Evolutionary conservation across 148 eudicot species (phyloP).

Genomic region (Simmondsia chinensis): DNA sequence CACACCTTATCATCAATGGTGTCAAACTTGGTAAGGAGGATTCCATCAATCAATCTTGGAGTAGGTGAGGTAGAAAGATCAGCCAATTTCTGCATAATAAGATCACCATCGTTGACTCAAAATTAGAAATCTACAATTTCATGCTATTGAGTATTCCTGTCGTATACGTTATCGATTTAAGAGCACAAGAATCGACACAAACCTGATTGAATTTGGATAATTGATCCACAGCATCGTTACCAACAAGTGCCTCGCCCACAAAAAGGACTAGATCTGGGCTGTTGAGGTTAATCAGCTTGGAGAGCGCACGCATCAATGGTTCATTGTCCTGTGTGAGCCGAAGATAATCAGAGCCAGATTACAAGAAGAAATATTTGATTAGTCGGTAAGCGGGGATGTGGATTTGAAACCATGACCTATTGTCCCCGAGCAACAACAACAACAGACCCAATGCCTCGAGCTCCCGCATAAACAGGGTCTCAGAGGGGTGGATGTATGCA

Average conservation of each 20-base stretch:
- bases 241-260: slow-evolving; percentile 98
- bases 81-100: slow-evolving; percentile 64
- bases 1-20: slow-evolving; percentile 92
- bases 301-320: slow-evolving; percentile 93
- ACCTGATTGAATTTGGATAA: slow-evolving; percentile 92
- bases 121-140: no score
- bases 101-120: no score
- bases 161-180: no score
- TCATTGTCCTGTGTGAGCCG: slow-evolving; percentile 71
- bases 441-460: no score
- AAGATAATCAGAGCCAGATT: background rate
- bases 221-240: slow-evolving; percentile 95
- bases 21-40: slow-evolving; percentile 94
- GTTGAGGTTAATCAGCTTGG: slow-evolving; percentile 82
- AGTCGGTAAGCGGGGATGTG: no score
- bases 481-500: no score
- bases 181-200: no score
- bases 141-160: no score
- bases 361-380: background rate
- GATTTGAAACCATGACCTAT: no score
- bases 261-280: slow-evolving; percentile 84
- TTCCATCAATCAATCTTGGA: slow-evolving; percentile 94
- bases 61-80: slow-evolving; percentile 70
- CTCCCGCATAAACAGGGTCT: no score
- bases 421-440: no score